Evolutionary conservation across 306 rosid genomes (phyloP).

Genomic region (Gastrolobium villosum): DNA sequence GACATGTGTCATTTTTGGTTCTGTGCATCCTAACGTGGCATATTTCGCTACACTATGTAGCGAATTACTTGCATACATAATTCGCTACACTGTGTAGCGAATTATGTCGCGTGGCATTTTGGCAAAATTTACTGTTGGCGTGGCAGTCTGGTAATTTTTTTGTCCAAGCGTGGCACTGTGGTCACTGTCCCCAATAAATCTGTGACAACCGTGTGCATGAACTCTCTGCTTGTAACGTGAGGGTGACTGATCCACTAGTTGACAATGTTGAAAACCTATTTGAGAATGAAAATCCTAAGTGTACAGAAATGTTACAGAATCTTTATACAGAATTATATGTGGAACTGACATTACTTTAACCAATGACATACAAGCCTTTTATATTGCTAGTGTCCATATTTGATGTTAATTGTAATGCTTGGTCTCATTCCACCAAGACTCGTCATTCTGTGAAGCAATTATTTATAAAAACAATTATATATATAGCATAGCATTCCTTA

Average conservation of each 20-base stretch:
- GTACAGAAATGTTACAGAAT: neutral
- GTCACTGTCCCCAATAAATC: no score
- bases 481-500: neutral
- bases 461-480: neutral
- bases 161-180: no score
- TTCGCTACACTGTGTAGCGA: no score
- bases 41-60: no score
- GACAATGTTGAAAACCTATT: conserved; percentile 19
- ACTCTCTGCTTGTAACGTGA: conserved; percentile 16
- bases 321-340: neutral
- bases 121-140: no score
- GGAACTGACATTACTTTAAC: neutral
- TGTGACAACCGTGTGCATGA: conserved; percentile 26
- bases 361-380: neutral
- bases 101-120: no score
- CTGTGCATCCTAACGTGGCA: no score
- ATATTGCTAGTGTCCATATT: neutral
- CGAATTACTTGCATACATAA: no score
- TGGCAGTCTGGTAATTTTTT: no score
- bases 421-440: conserved; percentile 1
- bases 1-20: no score
- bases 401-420: neutral
- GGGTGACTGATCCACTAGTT: conserved; percentile 7
- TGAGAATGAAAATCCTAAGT: conserved; percentile 21
- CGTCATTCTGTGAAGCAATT: neutral